Evolutionary conservation across 768 basidiomycete genomes (phyloP), one percentile per base, ranked within the genome.

Genomic region (Daedalea quercina): DNA sequence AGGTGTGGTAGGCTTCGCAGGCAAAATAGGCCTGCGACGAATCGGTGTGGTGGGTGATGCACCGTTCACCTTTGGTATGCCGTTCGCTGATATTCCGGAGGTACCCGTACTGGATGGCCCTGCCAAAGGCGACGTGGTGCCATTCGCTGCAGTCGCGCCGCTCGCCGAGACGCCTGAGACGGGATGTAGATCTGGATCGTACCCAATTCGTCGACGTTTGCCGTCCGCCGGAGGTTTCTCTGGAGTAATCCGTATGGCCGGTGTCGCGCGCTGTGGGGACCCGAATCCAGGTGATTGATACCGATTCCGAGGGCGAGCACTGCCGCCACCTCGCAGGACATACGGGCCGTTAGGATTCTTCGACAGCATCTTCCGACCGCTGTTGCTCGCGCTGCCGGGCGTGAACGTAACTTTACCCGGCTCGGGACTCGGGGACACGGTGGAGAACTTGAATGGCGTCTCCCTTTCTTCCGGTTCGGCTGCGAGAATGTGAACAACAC

Each of bases 281-380:
- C 82, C 80, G 62, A 90, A 89, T 3, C 82, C 84, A 44, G 87
- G 86, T 9, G 87, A 87, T 48, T 79, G 76, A 63, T 81, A 87
- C 41, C 86, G 82, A 64, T 87, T 89, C 44, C 78, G 78, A 19
- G 74, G 70, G 59, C 77, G 82, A 12, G 88, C 81, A 59, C 85
- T 88, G 41, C 87, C 87, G 28, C 73, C 84, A n/a, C 88, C 89
- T 57, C 82, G 77, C 84, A 84, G 89, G 45, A 76, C 75, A 66
- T 85, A 85, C 31, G 70, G 62, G 20, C 88, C 88, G 62, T 90
- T 91, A 0, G 88, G 88, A 60, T 91, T 91, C 63, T 71, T 79
- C 20, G 75, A 63, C 7, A 90, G 69, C 9, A 76, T 81, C 62
- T 76, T 82, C 17, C 75, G 75, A 4, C 80, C 73, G 15, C 31